These are phyloP conservation scores for Leucocoprinus leucothites DNA, from an alignment of 768 basidiomycete genomes.

Conservation along the genomic window DNA sequence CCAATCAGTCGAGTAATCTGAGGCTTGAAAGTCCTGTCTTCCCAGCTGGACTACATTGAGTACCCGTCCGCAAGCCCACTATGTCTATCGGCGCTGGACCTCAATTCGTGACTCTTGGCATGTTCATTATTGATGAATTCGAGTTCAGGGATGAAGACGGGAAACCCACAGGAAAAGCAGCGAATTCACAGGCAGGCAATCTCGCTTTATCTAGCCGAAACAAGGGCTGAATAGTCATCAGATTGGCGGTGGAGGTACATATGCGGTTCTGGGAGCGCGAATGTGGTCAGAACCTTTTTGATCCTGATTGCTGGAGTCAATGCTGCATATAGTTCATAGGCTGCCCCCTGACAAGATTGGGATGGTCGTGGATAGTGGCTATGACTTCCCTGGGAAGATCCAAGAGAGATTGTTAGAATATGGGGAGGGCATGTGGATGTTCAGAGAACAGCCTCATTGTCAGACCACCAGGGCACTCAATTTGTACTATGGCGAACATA, in stretches of 20 bases:
- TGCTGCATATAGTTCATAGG: slow-evolving; percentile 35
- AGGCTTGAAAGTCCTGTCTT: too few species aligned
- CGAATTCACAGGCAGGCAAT: slow-evolving; percentile 47
- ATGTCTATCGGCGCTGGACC: slow-evolving; percentile 16
- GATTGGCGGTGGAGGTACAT: slow-evolving; percentile 91
- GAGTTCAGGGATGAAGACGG: slow-evolving; percentile 58
- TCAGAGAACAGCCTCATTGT: slow-evolving; percentile 52
- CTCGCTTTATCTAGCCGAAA: not conserved
- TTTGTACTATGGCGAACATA: slow-evolving; percentile 66
- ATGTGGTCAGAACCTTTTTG: slow-evolving; percentile 53
- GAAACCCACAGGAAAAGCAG: slow-evolving; percentile 39
- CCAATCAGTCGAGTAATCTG: too few species aligned
- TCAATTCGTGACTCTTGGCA: slow-evolving; percentile 68
- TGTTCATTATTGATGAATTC: slow-evolving; percentile 91
- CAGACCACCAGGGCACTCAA: slow-evolving; percentile 75
- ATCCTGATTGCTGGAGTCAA: not conserved
- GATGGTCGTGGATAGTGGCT: slow-evolving; percentile 82
- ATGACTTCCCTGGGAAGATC: slow-evolving; percentile 66
- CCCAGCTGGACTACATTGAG: too few species aligned
- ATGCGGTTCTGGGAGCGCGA: slow-evolving; percentile 76
- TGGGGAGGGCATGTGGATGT: slow-evolving; percentile 77
- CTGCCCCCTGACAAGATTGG: slow-evolving; percentile 61
- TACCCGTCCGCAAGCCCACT: not conserved
- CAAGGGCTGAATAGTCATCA: slow-evolving; percentile 23
- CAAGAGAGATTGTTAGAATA: slow-evolving; percentile 54